Evolutionary conservation across 116 monocot genomes (phyloP).

Genomic region (Dioscorea cayenensis): DNA sequence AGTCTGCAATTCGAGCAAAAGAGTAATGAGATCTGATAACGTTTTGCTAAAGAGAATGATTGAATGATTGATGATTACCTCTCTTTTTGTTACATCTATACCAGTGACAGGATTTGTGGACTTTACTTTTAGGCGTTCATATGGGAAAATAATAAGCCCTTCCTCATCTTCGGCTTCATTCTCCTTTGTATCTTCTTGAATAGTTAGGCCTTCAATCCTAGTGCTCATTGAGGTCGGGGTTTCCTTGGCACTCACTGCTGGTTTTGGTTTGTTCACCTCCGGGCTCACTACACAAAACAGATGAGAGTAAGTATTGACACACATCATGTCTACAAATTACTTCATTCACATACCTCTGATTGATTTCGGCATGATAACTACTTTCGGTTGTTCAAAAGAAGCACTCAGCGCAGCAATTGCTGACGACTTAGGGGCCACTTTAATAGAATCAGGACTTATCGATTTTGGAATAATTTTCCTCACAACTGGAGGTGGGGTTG

Average conservation of each 20-base stretch:
- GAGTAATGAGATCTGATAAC: background rate
- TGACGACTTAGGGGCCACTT: constrained; percentile 33
- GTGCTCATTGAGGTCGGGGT: constrained; percentile 22
- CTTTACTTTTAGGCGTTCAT: constrained; percentile 48
- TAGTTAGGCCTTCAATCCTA: constrained; percentile 30
- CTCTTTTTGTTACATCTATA: constrained; percentile 60
- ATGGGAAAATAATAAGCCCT: constrained; percentile 45
- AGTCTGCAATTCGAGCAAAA: constrained; percentile 25
- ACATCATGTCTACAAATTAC: background rate
- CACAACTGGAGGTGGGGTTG: constrained; percentile 81
- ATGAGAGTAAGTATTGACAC: constrained; percentile 1
- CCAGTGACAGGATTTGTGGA: constrained; percentile 36
- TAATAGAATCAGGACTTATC: constrained; percentile 31
- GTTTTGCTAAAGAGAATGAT: background rate
- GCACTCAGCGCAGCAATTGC: constrained; percentile 55
- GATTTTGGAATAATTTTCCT: constrained; percentile 71
- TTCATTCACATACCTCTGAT: constrained; percentile 38
- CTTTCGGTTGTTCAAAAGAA: constrained; percentile 50
- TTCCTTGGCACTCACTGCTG: constrained; percentile 23
- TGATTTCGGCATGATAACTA: constrained; percentile 38
- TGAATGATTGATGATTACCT: constrained; percentile 25
- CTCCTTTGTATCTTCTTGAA: constrained; percentile 61
- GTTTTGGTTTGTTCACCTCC: constrained; percentile 34
- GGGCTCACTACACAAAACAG: constrained; percentile 34
- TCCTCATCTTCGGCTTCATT: constrained; percentile 49